Conservation (phyloP, 257 asterid genomes). For the Sherardia arvensis region DNA sequence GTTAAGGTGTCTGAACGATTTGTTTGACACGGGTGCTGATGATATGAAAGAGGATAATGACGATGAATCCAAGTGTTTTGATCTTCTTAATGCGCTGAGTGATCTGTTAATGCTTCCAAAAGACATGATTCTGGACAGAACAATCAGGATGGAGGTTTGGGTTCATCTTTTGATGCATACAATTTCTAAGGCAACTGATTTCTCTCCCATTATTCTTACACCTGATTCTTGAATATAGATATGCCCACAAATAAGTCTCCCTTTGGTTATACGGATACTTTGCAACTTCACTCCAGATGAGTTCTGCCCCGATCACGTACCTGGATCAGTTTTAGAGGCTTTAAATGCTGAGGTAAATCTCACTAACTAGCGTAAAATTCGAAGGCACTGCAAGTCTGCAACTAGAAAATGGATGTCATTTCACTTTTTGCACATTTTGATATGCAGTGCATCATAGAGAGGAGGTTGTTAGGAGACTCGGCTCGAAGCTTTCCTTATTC, state of each 20-base stretch:
- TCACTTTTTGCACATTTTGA: constrained; percentile 12
- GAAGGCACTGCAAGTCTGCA: not conserved
- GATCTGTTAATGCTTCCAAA: constrained; percentile 98
- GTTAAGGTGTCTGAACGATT: constrained; percentile 65
- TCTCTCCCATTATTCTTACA: not conserved
- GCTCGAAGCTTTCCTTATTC: constrained; percentile 56
- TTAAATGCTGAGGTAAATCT: constrained; percentile 78
- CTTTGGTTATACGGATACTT: constrained; percentile 70
- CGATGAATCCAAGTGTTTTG: constrained; percentile 48
- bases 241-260: constrained; percentile 76
- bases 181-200: not conserved
- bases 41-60: constrained; percentile 16
- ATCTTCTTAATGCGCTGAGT: constrained; percentile 70
- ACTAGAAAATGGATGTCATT: not conserved
- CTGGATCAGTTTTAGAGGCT: constrained; percentile 90
- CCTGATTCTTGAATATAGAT: constrained; percentile 34
- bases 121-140: constrained; percentile 80
- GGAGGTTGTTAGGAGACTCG: constrained; percentile 38
- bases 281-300: constrained; percentile 98
- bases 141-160: constrained; percentile 77
- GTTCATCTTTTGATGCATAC: constrained; percentile 21
- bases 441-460: constrained; percentile 64
- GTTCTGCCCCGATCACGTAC: constrained; percentile 93
- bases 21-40: constrained; percentile 45
- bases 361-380: not conserved